These are phyloP conservation scores for Lanmaoa rubissima DNA, from an alignment of 768 basidiomycete genomes.

Conservation along the genomic window DNA sequence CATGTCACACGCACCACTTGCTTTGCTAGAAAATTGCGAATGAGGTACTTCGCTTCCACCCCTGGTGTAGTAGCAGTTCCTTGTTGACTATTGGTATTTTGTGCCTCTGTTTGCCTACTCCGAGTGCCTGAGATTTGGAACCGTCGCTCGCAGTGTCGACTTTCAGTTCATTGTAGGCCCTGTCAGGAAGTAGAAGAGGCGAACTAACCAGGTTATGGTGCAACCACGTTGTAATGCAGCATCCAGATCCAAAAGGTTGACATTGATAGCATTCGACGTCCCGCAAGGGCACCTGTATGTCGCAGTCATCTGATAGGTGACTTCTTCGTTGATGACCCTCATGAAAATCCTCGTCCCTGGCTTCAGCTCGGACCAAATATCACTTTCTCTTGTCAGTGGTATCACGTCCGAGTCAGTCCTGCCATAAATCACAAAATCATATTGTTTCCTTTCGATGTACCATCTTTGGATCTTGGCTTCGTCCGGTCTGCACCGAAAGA, in stretches of 20 bases:
- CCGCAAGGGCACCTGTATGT: slow-evolving; percentile 3
- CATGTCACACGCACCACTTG: neutral
- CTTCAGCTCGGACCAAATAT: neutral
- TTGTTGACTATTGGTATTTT: neutral
- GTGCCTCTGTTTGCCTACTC: neutral
- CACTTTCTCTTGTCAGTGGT: neutral
- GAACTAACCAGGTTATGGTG: slow-evolving; percentile 1
- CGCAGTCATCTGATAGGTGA: neutral
- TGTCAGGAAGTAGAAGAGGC: neutral
- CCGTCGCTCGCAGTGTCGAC: slow-evolving; percentile 1
- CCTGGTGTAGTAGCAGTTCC: no score
- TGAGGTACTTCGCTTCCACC: neutral
- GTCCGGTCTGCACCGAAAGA: neutral
- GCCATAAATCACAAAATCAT: slow-evolving; percentile 3
- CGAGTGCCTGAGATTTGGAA: neutral
- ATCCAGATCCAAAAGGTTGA: neutral
- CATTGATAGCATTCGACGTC: neutral
- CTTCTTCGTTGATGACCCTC: slow-evolving; percentile 2
- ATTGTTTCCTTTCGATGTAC: slow-evolving; percentile 2
- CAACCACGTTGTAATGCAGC: neutral
- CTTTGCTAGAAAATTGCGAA: slow-evolving; percentile 3
- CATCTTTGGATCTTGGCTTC: neutral
- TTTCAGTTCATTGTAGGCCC: neutral
- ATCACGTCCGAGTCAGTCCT: neutral
- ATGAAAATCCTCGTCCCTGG: neutral